Evolutionary conservation across 257 asterid genomes (phyloP), one percentile per base, ranked within the genome.

Genomic region (Leptodermis oblonga): DNA sequence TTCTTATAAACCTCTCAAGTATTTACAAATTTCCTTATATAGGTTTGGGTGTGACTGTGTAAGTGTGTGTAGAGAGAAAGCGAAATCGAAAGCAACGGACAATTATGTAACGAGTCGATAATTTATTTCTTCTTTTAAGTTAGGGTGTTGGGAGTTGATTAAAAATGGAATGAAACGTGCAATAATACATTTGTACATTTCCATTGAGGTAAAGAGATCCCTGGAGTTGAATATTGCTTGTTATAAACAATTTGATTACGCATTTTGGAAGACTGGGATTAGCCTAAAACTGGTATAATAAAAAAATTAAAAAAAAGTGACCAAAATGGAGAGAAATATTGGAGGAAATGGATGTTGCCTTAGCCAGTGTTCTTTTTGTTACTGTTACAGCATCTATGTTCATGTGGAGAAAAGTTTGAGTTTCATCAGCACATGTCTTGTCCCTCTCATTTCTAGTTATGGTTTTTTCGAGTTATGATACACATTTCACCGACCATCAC

Each of bases 111-210:
- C 23, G 59, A 22, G 59, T n/a, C 23, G 59, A 30, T 26, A 52
- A 26, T 52, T 52, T 52, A 26, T 30, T 52, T 48, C 7, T 39
- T 22, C 30, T 52, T 52, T 23, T 11, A 46, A 14, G n/a, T 14
- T 17, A n/a, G 1, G 8, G n/a, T 20, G 4, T 22, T 52, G 2
- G 55, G 70, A 46, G 46, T 11, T n/a, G n/a, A n/a, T n/a, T 46
- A 30, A 31, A 64, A 66, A 61, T 62, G 48, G 34, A 37, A 72
- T 12, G 65, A 72, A 55, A 52, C 48, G 58, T 52, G 33, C 45
- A 10, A 17, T 36, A n/a, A 61, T 10, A 4, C 56, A 28, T 62
- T 18, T 39, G 56, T 5, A 31, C 34, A 25, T 62, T 72, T 51
- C 58, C 5, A 37, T 48, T 30, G 52, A 52, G 63, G 62, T 51